Evolutionary conservation across 1,139 yeast species (phyloP).

Genomic region (Suhomyces choctaworum): DNA sequence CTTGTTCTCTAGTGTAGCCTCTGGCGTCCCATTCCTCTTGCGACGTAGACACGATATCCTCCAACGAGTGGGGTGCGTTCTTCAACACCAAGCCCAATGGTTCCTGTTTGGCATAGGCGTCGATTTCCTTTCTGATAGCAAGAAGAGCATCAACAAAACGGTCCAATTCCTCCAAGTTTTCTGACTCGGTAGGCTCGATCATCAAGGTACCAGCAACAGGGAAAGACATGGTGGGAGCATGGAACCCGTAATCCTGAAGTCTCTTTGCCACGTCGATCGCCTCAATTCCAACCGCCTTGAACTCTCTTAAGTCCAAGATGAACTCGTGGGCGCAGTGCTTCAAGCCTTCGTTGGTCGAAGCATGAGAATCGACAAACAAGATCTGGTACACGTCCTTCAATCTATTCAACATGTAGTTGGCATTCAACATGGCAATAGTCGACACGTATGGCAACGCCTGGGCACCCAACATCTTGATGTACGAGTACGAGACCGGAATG

Average conservation of each 20-base stretch:
- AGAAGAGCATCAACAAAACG: slow-evolving; percentile 88
- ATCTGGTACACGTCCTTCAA: slow-evolving; percentile 71
- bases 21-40: slow-evolving; percentile 71
- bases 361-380: slow-evolving; percentile 61
- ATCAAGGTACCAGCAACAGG: slow-evolving; percentile 96
- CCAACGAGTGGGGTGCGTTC: slow-evolving; percentile 89
- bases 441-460: slow-evolving; percentile 82
- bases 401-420: slow-evolving; percentile 89
- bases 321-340: slow-evolving; percentile 96
- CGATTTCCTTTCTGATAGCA: slow-evolving; percentile 79
- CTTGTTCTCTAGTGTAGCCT: slow-evolving; percentile 89
- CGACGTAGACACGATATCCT: slow-evolving; percentile 63
- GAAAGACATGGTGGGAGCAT: slow-evolving; percentile 98
- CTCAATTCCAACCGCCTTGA: slow-evolving; percentile 79
- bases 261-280: slow-evolving; percentile 97
- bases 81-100: slow-evolving; percentile 72
- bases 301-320: slow-evolving; percentile 85
- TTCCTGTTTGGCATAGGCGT: slow-evolving; percentile 67
- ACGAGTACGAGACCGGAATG: slow-evolving; percentile 90
- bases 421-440: slow-evolving; percentile 86
- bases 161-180: slow-evolving; percentile 82
- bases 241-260: slow-evolving; percentile 96
- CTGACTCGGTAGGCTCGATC: slow-evolving; percentile 98
- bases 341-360: slow-evolving; percentile 47
- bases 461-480: slow-evolving; percentile 91